phyloP scores from a whole-genome alignment of 139 green algal species.

The Tetradesmus lagerheimii region DNA sequence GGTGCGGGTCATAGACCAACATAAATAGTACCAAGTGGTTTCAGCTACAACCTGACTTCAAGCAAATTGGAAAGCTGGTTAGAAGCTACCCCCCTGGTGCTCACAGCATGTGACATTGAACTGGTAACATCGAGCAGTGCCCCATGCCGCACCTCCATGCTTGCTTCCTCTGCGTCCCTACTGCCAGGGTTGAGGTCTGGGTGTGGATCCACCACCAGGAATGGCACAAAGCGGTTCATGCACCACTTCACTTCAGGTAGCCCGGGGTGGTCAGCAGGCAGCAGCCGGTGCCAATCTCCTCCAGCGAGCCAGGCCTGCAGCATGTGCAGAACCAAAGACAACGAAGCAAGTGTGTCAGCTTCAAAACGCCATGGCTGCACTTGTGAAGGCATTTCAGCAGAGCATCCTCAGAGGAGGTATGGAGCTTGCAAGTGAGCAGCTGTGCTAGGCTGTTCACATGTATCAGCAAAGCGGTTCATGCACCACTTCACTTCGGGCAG shows the following conservation, averaged over 20 bases:
- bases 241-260: slow-evolving; percentile 91
- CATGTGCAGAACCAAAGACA: background rate
- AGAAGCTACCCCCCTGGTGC: too few relatives aligned
- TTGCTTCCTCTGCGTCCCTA: slow-evolving; percentile 72
- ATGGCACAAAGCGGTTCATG: slow-evolving; percentile 61
- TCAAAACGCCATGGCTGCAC: too few relatives aligned
- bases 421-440: too few relatives aligned
- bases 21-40: too few relatives aligned
- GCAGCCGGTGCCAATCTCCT: slow-evolving; percentile 76
- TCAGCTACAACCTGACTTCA: too few relatives aligned
- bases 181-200: slow-evolving; percentile 50
- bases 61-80: too few relatives aligned
- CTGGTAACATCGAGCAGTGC: too few relatives aligned
- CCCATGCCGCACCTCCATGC: slow-evolving; percentile 56
- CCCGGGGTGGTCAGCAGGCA: slow-evolving; percentile 70
- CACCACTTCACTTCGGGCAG: slow-evolving; percentile 87
- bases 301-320: slow-evolving; percentile 63
- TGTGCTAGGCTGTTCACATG: too few relatives aligned
- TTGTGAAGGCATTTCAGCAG: too few relatives aligned
- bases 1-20: slow-evolving; percentile 62
- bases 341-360: too few relatives aligned
- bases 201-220: slow-evolving; percentile 70
- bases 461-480: background rate
- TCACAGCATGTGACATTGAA: too few relatives aligned
- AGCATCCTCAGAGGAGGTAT: too few relatives aligned